phyloP scores from a whole-genome alignment of 768 basidiomycete genomes.

The Suillus tomentosus region DNA sequence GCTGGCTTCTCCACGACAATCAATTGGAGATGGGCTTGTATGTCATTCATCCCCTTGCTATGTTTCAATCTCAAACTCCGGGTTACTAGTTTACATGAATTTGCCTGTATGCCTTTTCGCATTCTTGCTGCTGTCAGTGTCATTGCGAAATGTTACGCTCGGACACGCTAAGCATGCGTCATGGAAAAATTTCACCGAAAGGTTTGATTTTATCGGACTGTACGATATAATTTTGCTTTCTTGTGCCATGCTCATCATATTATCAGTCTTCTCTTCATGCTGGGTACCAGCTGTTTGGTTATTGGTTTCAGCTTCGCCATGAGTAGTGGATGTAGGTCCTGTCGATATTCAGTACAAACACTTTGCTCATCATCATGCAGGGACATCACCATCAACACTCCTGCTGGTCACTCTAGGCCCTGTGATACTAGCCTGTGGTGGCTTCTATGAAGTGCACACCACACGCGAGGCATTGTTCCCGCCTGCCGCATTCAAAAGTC shows the following conservation, averaged over 20 bases:
- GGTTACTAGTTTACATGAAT: constrained; percentile 72
- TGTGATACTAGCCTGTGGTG: constrained; percentile 56
- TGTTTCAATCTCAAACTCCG: constrained; percentile 21
- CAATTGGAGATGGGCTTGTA: constrained; percentile 88
- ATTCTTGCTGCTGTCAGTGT: constrained; percentile 53
- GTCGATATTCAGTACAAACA: constrained; percentile 9
- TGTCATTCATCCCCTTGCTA: constrained; percentile 33
- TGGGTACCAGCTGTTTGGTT: constrained; percentile 70
- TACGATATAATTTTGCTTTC: constrained; percentile 40
- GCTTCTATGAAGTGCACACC: constrained; percentile 68
- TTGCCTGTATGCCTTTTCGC: constrained; percentile 71
- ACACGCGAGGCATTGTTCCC: constrained; percentile 75
- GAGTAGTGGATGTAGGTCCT: constrained; percentile 62
- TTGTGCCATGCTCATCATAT: constrained; percentile 23
- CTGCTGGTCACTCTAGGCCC: constrained; percentile 59
- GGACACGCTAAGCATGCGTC: constrained; percentile 49
- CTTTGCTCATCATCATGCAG: constrained; percentile 39
- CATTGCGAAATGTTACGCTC: constrained; percentile 61
- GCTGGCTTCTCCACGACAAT: constrained; percentile 34
- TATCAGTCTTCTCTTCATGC: constrained; percentile 69
- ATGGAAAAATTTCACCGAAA: constrained; percentile 53
- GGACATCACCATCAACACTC: constrained; percentile 64
- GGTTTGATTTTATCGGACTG: constrained; percentile 81
- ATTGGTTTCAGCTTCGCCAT: constrained; percentile 81
- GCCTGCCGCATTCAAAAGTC: constrained; percentile 56